Conservation (phyloP, 441 rosid species). For the Populus tomentosa region DNA sequence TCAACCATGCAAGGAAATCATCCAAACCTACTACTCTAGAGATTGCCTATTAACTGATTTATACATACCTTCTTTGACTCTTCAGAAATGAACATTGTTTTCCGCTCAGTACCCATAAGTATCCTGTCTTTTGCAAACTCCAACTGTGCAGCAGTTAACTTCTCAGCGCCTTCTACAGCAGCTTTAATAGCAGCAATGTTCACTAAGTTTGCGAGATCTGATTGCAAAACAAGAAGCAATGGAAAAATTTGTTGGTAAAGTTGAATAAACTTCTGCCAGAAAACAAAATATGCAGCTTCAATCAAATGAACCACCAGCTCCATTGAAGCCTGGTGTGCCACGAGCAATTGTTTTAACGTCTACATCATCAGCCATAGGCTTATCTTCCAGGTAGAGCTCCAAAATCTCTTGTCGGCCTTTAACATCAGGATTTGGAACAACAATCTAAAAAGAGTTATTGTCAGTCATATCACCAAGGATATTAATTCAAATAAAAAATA, state of each 20-base stretch:
- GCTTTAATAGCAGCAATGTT: slow-evolving; percentile 99
- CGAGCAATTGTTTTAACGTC: slow-evolving; percentile 94
- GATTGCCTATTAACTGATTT: neutral
- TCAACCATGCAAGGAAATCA: neutral
- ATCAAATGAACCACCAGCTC: slow-evolving; percentile 63
- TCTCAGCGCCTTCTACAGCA: slow-evolving; percentile 94
- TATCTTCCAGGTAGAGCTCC: slow-evolving; percentile 90
- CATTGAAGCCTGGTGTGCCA: slow-evolving; percentile 98
- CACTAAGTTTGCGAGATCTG: slow-evolving; percentile 96
- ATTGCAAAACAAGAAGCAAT: slow-evolving; percentile 1
- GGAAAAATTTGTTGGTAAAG: slow-evolving; percentile 5
- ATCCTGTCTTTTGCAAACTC: slow-evolving; percentile 96
- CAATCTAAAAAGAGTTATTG: slow-evolving; percentile 50
- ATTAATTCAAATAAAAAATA: neutral
- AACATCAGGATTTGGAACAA: slow-evolving; percentile 90
- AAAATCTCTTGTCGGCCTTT: slow-evolving; percentile 93
- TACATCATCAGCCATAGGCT: slow-evolving; percentile 82
- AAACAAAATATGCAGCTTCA: neutral
- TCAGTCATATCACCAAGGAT: slow-evolving; percentile 27
- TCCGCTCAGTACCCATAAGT: slow-evolving; percentile 95
- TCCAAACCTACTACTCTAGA: neutral
- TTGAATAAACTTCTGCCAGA: neutral
- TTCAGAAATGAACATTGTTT: slow-evolving; percentile 91
- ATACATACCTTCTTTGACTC: slow-evolving; percentile 83
- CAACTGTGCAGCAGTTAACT: slow-evolving; percentile 62